Conservation (phyloP, 225 moss, liverwort and hornwort genomes). For the Pseudisothecium myosuroides region DNA sequence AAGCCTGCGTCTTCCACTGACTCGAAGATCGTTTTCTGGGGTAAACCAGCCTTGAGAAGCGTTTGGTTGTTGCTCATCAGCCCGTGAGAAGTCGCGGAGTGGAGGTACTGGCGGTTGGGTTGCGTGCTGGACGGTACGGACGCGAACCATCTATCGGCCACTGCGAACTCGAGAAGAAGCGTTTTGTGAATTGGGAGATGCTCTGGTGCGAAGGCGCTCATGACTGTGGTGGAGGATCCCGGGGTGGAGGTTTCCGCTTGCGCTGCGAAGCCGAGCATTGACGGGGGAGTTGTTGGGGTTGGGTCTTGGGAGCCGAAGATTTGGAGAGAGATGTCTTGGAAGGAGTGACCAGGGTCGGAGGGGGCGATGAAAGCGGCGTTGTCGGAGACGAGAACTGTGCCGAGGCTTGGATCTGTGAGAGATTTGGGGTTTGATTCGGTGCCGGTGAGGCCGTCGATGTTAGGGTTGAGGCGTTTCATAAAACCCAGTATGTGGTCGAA, state of each 20-base stretch:
- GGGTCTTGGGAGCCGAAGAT: constrained; percentile 49
- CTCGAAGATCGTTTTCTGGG: constrained; percentile 81
- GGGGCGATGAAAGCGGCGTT: constrained; percentile 40
- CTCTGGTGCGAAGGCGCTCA: constrained; percentile 72
- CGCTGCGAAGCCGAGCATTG: constrained; percentile 74
- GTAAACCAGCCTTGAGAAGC: constrained; percentile 45
- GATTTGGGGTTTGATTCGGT: constrained; percentile 60
- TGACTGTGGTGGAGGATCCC: constrained; percentile 43
- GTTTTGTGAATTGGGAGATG: constrained; percentile 59
- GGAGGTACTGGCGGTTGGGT: constrained; percentile 81
- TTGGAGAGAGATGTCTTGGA: constrained; percentile 47
- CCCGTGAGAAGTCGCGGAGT: constrained; percentile 86
- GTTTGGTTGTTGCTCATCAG: constrained; percentile 72
- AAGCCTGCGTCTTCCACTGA: constrained; percentile 53
- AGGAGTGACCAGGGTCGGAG: constrained; percentile 71
- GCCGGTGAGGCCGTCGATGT: constrained; percentile 60
- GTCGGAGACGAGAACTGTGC: constrained; percentile 39
- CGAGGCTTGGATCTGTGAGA: constrained; percentile 26
- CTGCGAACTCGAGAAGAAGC: constrained; percentile 53
- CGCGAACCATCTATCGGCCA: constrained; percentile 76
- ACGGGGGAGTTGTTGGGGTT: constrained; percentile 31
- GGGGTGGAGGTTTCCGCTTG: constrained; percentile 44
- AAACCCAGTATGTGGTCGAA: constrained; percentile 88
- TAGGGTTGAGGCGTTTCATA: constrained; percentile 41
- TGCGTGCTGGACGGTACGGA: constrained; percentile 78